phyloP scores from a whole-genome alignment of 169 alveolate species.

The Plasmodium sp. region DNA sequence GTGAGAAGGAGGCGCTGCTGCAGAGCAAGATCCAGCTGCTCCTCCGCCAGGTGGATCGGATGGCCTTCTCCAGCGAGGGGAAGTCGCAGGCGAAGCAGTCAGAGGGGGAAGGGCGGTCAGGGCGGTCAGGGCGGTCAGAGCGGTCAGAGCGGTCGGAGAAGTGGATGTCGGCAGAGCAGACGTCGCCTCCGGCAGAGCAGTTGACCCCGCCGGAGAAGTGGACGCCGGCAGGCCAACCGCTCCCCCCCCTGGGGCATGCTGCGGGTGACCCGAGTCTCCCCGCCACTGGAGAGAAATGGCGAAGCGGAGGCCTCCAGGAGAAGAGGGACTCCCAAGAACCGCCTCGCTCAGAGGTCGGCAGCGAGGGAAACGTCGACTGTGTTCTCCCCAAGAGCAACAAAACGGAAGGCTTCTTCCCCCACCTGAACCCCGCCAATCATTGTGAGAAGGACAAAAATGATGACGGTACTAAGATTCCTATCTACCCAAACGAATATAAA shows the following conservation, averaged over 20 bases:
- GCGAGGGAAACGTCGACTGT: neutral
- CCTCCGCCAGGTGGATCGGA: constrained; percentile 19
- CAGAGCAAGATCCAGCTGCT: constrained; percentile 33
- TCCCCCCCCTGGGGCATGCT: neutral
- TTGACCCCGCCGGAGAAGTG: neutral
- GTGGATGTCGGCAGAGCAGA: neutral
- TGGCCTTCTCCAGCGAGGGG: constrained; percentile 41
- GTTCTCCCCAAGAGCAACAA: neutral
- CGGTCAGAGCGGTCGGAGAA: neutral
- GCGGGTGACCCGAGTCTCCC: neutral
- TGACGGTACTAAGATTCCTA: constrained; percentile 13
- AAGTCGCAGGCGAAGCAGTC: neutral
- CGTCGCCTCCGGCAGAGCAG: neutral
- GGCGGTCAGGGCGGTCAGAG: neutral
- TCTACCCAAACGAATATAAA: constrained; percentile 68
- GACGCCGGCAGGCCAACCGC: neutral
- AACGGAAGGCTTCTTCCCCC: neutral
- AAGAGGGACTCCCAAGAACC: neutral
- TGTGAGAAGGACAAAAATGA: neutral
- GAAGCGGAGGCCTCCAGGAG: neutral
- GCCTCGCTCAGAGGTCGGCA: neutral
- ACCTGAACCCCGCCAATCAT: neutral
- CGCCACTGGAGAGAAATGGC: neutral
- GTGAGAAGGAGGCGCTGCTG: constrained; percentile 25
- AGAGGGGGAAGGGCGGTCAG: neutral